Conservation (phyloP, 768 basidiomycete species). For the Lanmaoa rubissima region DNA sequence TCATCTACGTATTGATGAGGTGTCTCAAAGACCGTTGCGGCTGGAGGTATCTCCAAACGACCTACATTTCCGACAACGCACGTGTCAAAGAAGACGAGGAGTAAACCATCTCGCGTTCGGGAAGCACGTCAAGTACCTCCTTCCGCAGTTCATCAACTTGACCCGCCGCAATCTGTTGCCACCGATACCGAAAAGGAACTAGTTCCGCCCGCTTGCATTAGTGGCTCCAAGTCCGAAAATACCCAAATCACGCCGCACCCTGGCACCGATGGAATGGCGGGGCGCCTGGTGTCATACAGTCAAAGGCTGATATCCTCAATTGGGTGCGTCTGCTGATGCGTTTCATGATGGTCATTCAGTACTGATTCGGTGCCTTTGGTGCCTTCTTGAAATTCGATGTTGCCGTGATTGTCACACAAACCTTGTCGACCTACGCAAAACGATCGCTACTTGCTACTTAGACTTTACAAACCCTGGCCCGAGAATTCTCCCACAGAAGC, state of each 20-base stretch:
- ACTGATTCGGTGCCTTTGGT: slow-evolving; percentile 29
- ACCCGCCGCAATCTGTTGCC: slow-evolving; percentile 13
- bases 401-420: slow-evolving; percentile 27
- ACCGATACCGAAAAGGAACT: slow-evolving; percentile 12
- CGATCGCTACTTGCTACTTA: slow-evolving; percentile 11
- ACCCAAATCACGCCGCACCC: slow-evolving; percentile 10
- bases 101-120: slow-evolving; percentile 10
- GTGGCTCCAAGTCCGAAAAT: slow-evolving; percentile 23
- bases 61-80: slow-evolving; percentile 13
- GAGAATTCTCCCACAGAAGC: slow-evolving; percentile 16
- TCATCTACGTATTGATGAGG: slow-evolving; percentile 18
- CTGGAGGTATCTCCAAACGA: slow-evolving; percentile 21
- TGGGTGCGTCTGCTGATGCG: slow-evolving; percentile 39
- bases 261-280: slow-evolving; percentile 40
- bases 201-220: slow-evolving; percentile 19
- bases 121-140: slow-evolving; percentile 10
- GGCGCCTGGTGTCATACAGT: slow-evolving; percentile 49
- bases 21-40: slow-evolving; percentile 13
- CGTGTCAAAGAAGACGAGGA: slow-evolving; percentile 20
- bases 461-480: slow-evolving; percentile 29
- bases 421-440: slow-evolving; percentile 18
- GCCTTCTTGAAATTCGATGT: slow-evolving; percentile 18
- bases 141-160: slow-evolving; percentile 8
- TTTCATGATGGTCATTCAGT: slow-evolving; percentile 18
- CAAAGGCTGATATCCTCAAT: slow-evolving; percentile 44